Percentiles rank a stretch among this genome's conserved stretches.
These are phyloP conservation scores for Venturia aucupariae DNA, from an alignment of 2,329 filamentous ascomycete species.

Conservation along the genomic window DNA sequence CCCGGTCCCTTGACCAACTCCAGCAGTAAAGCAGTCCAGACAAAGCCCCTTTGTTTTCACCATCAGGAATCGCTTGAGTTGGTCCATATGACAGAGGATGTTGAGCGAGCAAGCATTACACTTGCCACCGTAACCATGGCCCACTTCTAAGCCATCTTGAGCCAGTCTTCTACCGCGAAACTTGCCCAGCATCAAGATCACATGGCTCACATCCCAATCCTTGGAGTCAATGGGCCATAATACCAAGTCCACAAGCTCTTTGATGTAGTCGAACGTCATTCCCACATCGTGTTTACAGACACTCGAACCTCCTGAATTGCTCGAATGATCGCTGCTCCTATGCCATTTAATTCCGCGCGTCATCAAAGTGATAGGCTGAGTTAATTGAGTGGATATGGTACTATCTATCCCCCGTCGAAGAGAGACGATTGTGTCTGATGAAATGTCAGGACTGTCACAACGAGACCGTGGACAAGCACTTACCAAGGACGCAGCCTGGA, in stretches of 20 bases:
- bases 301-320: background rate
- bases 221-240: background rate
- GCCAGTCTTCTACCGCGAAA: background rate
- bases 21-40: background rate
- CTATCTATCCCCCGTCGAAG: background rate
- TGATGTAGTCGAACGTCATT: background rate
- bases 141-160: background rate
- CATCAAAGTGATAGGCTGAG: background rate
- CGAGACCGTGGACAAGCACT: background rate
- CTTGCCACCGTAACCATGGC: background rate
- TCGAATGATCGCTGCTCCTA: background rate
- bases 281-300: background rate
- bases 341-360: background rate
- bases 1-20: background rate
- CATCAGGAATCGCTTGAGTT: background rate
- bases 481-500: background rate
- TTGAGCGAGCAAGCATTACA: background rate
- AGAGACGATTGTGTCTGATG: too few relatives aligned
- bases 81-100: background rate
- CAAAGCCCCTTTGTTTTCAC: background rate
- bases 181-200: background rate
- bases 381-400: background rate
- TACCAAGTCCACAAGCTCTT: background rate
- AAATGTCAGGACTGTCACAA: too few relatives aligned
- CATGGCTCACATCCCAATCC: too few relatives aligned